Evolutionary conservation across 2,329 filamentous ascomycete genomes (phyloP).

Genomic region (Corynespora cassiicola): DNA sequence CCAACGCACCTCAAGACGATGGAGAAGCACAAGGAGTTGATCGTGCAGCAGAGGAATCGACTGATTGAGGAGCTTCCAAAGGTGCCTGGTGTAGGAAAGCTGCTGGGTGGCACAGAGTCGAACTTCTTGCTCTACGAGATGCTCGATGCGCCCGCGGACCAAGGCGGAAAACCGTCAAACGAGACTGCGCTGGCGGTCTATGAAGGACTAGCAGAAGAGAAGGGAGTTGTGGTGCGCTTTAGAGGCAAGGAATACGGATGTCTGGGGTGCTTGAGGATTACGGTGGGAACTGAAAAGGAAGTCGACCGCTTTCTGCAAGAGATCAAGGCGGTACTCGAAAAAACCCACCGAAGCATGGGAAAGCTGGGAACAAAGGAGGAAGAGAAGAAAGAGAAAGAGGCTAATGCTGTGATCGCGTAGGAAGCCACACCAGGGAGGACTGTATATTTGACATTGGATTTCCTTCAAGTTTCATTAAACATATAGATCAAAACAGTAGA

Average conservation of each 20-base stretch:
- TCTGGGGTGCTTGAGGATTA: slow-evolving; percentile 86
- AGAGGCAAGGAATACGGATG: slow-evolving; percentile 92
- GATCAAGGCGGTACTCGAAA: slow-evolving; percentile 60
- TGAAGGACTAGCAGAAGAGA: slow-evolving; percentile 80
- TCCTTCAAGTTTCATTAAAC: no score
- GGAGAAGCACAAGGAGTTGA: slow-evolving; percentile 70
- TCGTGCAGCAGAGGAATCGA: slow-evolving; percentile 79
- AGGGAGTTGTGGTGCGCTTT: slow-evolving; percentile 92
- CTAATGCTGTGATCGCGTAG: slow-evolving; percentile 57
- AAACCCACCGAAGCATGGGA: slow-evolving; percentile 51
- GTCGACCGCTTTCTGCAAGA: slow-evolving; percentile 79
- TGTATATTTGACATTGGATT: no score
- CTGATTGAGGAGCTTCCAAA: slow-evolving; percentile 75
- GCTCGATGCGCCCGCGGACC: slow-evolving; percentile 64
- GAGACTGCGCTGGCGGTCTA: slow-evolving; percentile 79
- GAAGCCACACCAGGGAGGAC: no score
- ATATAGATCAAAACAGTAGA: no score
- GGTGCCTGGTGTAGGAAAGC: slow-evolving; percentile 78
- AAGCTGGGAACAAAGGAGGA: slow-evolving; percentile 46
- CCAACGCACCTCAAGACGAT: slow-evolving; percentile 74
- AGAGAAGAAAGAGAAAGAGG: slow-evolving; percentile 55
- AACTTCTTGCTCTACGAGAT: slow-evolving; percentile 96
- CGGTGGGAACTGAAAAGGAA: slow-evolving; percentile 87
- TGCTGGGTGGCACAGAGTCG: slow-evolving; percentile 78
- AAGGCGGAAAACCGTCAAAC: slow-evolving; percentile 77